Percentiles rank a stretch among this genome's conserved stretches.
Evolutionary conservation across 805 yeast genomes (phyloP).

Genomic region (Candida ficus): DNA sequence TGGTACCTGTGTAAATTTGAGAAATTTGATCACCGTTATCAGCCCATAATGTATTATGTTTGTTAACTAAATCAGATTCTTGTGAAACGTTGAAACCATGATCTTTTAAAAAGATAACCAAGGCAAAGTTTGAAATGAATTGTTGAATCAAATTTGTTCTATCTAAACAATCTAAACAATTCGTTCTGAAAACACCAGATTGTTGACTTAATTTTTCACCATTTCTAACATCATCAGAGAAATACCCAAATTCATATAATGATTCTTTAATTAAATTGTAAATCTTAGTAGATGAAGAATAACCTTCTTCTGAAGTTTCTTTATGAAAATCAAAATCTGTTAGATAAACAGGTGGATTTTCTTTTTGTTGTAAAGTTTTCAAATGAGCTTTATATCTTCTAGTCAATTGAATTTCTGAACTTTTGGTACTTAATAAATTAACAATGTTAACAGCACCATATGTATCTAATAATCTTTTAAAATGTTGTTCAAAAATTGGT

Average conservation of each 20-base stretch:
- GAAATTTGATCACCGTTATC: constrained; percentile 97
- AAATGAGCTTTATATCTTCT: constrained; percentile 61
- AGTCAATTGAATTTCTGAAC: constrained; percentile 71
- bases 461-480: constrained; percentile 58
- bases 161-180: constrained; percentile 93
- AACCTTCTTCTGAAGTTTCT: constrained; percentile 88
- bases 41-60: constrained; percentile 92
- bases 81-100: constrained; percentile 31
- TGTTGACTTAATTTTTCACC: constrained; percentile 65
- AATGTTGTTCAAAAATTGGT: constrained; percentile 82
- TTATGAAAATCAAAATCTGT: constrained; percentile 93
- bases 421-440: constrained; percentile 77
- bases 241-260: constrained; percentile 77
- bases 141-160: constrained; percentile 89
- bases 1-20: constrained; percentile 95
- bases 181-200: constrained; percentile 86
- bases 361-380: constrained; percentile 27
- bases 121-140: constrained; percentile 67
- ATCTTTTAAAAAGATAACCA: constrained; percentile 48
- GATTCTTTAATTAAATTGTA: constrained; percentile 60
- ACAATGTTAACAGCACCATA: constrained; percentile 88
- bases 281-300: constrained; percentile 73
- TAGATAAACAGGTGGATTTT: constrained; percentile 41
- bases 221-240: constrained; percentile 56
- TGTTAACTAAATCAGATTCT: constrained; percentile 54